Conservation (phyloP, 2,329 filamentous ascomycete species). For the Fonsecaea pedrosoi region DNA sequence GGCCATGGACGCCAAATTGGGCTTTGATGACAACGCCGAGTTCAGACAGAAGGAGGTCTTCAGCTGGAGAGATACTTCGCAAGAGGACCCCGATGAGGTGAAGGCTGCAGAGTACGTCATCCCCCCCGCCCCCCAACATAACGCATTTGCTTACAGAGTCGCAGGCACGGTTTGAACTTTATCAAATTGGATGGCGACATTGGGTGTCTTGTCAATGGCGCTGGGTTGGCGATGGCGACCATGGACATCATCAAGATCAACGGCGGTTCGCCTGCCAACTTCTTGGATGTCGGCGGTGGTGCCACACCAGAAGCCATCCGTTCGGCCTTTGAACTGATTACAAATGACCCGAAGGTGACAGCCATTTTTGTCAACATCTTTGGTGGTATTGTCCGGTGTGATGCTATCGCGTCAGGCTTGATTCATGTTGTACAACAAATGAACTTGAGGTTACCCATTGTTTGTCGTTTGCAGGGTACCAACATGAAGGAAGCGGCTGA, state of each 20-base stretch:
- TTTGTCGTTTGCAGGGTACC: conserved; percentile 95
- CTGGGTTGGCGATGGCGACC: conserved; percentile 98
- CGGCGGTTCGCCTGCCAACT: conserved; percentile 94
- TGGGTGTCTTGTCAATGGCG: conserved; percentile 93
- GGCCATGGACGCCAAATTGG: conserved; percentile 99
- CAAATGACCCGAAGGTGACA: conserved; percentile 95
- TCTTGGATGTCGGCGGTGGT: conserved; percentile 97
- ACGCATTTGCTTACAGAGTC: background rate
- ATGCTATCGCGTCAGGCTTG: conserved; percentile 94
- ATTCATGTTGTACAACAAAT: conserved; percentile 94
- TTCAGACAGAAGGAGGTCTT: conserved; percentile 98
- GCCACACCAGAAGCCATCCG: conserved; percentile 96
- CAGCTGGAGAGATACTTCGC: conserved; percentile 87
- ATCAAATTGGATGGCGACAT: conserved; percentile 99
- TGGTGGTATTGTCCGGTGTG: conserved; percentile 96
- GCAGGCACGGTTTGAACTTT: conserved; percentile 83
- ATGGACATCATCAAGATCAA: conserved; percentile 99
- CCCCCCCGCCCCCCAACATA: too few species aligned
- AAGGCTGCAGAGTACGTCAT: conserved; percentile 79
- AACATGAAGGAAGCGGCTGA: conserved; percentile 96
- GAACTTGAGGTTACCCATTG: conserved; percentile 95
- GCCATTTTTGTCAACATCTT: conserved; percentile 99
- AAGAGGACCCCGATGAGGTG: conserved; percentile 97
- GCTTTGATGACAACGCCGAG: conserved; percentile 98
- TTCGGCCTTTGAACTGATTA: conserved; percentile 98